Conservation (phyloP, 805 yeast genomes). For the Starmerella stigmatis region DNA sequence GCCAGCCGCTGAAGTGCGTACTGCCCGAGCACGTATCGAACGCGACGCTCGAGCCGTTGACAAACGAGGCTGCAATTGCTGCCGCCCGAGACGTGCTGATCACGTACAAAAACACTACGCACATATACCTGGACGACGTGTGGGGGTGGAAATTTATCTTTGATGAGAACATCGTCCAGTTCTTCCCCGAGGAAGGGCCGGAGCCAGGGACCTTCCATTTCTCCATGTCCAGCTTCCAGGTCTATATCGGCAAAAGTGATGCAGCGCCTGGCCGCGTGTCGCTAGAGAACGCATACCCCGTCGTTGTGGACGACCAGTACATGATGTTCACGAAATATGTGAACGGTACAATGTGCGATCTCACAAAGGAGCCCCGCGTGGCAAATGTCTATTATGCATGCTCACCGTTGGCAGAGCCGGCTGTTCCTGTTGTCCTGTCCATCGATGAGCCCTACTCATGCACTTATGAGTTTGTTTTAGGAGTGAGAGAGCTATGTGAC, state of each 20-base stretch:
- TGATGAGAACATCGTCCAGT: constrained; percentile 9
- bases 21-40: neutral
- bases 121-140: constrained; percentile 10
- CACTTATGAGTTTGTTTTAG: constrained; percentile 20
- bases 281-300: constrained; percentile 11
- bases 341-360: constrained; percentile 51
- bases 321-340: constrained; percentile 22
- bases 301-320: constrained; percentile 13
- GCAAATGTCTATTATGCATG: constrained; percentile 51
- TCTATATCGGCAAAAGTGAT: constrained; percentile 1
- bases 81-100: neutral
- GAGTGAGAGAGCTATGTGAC: constrained; percentile 16
- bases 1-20: constrained; percentile 2
- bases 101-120: neutral
- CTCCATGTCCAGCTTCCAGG: neutral
- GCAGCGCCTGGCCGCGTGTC: neutral
- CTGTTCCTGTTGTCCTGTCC: neutral
- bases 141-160: constrained; percentile 19
- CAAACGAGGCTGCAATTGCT: neutral
- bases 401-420: constrained; percentile 28
- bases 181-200: constrained; percentile 7
- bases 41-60: neutral
- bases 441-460: constrained; percentile 22
- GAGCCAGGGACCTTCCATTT: neutral
- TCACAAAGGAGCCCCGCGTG: constrained; percentile 43